phyloP scores from a whole-genome alignment of 2,329 filamentous ascomycete species.

The Mariannaea sp. region DNA sequence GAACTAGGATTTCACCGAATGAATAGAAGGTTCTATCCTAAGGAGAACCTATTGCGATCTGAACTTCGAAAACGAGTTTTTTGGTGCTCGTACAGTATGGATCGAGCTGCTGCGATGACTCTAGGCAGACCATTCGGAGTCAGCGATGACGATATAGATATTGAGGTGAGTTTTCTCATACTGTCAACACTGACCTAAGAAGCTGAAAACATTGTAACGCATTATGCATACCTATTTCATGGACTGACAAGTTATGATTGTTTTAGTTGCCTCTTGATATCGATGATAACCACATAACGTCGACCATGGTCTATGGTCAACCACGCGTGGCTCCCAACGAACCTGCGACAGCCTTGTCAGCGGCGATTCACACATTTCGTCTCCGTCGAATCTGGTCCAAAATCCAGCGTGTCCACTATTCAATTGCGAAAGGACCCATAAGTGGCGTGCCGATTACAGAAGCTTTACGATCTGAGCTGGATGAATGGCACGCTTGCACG shows the following conservation, averaged over 20 bases:
- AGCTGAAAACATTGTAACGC: no score
- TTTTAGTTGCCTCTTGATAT: slow-evolving; percentile 7
- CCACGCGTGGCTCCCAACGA: neutral
- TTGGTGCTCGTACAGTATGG: slow-evolving; percentile 16
- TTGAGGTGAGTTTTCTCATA: slow-evolving; percentile 2
- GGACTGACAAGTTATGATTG: no score
- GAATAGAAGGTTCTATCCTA: neutral
- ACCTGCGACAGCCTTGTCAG: neutral
- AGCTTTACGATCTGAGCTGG: slow-evolving; percentile 7
- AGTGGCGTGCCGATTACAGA: no score
- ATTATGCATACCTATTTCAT: no score
- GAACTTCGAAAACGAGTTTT: slow-evolving; percentile 19
- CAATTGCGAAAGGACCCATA: no score
- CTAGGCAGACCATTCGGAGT: slow-evolving; percentile 10
- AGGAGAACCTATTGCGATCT: neutral
- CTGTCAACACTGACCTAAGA: no score
- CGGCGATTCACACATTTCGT: neutral
- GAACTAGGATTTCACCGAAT: slow-evolving; percentile 21
- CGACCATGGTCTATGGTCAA: neutral
- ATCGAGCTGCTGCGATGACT: slow-evolving; percentile 3
- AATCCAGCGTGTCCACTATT: slow-evolving; percentile 11
- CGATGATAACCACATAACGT: neutral
- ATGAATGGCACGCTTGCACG: slow-evolving; percentile 10
- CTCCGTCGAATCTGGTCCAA: neutral
- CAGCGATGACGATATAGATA: slow-evolving; percentile 3